phyloP scores from a whole-genome alignment of 768 basidiomycete species.

The Boletus pseudo-olivaceus region DNA sequence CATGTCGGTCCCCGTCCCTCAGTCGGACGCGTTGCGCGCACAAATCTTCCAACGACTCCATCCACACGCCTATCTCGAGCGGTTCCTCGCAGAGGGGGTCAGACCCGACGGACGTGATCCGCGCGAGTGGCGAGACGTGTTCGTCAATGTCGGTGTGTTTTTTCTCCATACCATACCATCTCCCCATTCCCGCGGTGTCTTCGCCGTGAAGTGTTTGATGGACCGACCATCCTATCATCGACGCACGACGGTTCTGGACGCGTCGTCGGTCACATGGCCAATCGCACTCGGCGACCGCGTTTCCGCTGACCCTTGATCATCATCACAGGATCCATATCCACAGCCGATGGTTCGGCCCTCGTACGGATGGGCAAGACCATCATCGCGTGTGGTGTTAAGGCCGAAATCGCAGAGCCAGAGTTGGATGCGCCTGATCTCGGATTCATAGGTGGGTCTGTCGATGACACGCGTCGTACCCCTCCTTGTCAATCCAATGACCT shows the following conservation, averaged over 20 bases:
- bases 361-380: constrained; percentile 92
- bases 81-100: constrained; percentile 73
- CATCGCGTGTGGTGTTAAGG: constrained; percentile 93
- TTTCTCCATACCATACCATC: background rate
- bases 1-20: constrained; percentile 4
- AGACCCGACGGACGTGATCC: constrained; percentile 82
- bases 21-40: constrained; percentile 27
- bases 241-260: background rate
- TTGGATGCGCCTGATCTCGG: constrained; percentile 71
- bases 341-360: constrained; percentile 89
- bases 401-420: constrained; percentile 90
- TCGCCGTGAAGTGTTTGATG: too few relatives aligned
- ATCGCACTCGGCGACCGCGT: background rate
- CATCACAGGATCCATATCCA: constrained; percentile 80
- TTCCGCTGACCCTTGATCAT: background rate
- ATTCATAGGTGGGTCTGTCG: constrained; percentile 60
- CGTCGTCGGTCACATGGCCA: background rate
- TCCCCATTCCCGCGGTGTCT: too few relatives aligned
- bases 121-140: constrained; percentile 68
- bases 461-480: background rate
- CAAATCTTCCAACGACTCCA: constrained; percentile 83
- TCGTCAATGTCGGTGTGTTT: constrained; percentile 72
- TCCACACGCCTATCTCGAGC: constrained; percentile 81
- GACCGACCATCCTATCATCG: too few relatives aligned
- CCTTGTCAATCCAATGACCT: background rate